A percentile compares a stretch with the other conserved stretches of the same genome.
phyloP scores from a whole-genome alignment of 106 monocot species.

The Acanthochlamys bracteata region DNA sequence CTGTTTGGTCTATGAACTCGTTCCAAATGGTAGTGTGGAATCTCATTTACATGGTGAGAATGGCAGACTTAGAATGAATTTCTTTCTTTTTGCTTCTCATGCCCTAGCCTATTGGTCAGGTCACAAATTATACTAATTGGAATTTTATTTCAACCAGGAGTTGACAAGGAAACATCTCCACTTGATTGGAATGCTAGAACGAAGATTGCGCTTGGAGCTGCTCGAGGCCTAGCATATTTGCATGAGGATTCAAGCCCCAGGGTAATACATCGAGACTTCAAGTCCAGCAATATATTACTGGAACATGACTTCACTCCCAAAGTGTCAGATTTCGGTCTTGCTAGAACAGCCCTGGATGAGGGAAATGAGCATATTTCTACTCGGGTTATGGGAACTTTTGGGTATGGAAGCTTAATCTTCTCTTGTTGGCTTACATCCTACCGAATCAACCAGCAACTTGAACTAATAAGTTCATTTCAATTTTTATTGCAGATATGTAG shows the following conservation, averaged over 20 bases:
- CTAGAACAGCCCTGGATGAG: constrained; percentile 67
- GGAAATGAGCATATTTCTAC: constrained; percentile 87
- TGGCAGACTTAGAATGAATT: neutral
- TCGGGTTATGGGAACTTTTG: constrained; percentile 95
- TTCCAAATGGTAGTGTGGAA: constrained; percentile 93
- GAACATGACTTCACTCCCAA: constrained; percentile 81
- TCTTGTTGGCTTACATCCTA: neutral
- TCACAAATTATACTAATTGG: too few species aligned
- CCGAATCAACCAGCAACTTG: neutral
- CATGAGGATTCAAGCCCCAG: constrained; percentile 95
- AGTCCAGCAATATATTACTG: constrained; percentile 91
- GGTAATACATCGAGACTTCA: constrained; percentile 94
- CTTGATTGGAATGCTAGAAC: constrained; percentile 77
- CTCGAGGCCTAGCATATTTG: constrained; percentile 84
- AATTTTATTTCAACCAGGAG: constrained; percentile 23
- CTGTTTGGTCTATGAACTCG: constrained; percentile 83
- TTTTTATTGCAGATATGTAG: constrained; percentile 58
- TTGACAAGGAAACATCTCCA: constrained; percentile 48
- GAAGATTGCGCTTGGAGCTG: constrained; percentile 92
- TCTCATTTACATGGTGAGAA: constrained; percentile 91
- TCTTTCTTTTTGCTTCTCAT: too few species aligned
- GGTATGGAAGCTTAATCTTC: constrained; percentile 32
- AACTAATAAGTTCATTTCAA: neutral
- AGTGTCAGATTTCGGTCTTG: constrained; percentile 94
- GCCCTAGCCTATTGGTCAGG: too few species aligned